Evolutionary conservation across 495 filamentous ascomycete species (phyloP).

Genomic region (Annulohypoxylon stygium): DNA sequence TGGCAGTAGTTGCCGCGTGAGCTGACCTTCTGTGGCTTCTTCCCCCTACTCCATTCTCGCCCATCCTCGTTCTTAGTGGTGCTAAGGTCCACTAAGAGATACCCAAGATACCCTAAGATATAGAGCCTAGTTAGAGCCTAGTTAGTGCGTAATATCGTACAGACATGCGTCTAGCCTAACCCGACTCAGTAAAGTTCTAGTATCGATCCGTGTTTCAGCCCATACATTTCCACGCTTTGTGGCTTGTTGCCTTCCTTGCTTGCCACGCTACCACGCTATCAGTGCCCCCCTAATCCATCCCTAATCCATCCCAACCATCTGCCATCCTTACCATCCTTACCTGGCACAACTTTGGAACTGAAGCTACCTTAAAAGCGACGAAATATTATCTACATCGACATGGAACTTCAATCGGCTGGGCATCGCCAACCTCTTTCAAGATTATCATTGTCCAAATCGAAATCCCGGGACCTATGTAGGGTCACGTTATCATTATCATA

Average conservation of each 20-base stretch:
- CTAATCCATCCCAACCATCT: slow-evolving; percentile 4
- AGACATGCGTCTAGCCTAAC: slow-evolving; percentile 14
- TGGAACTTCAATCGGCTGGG: not conserved
- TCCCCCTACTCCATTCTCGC: slow-evolving; percentile 7
- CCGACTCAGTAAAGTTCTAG: slow-evolving; percentile 20
- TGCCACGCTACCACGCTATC: slow-evolving; percentile 17
- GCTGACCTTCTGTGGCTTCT: slow-evolving; percentile 34
- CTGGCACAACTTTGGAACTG: not conserved
- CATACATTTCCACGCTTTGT: slow-evolving; percentile 26
- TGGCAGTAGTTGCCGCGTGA: slow-evolving; percentile 23
- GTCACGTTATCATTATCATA: not conserved
- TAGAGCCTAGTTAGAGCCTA: slow-evolving; percentile 5
- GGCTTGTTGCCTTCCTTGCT: slow-evolving; percentile 27
- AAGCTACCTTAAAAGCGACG: not conserved
- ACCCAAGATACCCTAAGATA: slow-evolving; percentile 12
- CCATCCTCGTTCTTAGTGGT: not conserved
- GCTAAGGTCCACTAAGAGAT: slow-evolving; percentile 8
- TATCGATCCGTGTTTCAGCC: slow-evolving; percentile 41
- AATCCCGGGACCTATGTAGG: too few species aligned
- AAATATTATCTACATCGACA: not conserved
- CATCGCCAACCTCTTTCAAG: slow-evolving; percentile 7
- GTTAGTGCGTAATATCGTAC: slow-evolving; percentile 26
- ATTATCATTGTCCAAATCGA: not conserved
- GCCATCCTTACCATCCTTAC: not conserved
- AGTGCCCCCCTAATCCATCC: not conserved